Base-by-base conservation (phyloP, 352 stramenopile species). In the Globisporangium spiculum region DNA sequence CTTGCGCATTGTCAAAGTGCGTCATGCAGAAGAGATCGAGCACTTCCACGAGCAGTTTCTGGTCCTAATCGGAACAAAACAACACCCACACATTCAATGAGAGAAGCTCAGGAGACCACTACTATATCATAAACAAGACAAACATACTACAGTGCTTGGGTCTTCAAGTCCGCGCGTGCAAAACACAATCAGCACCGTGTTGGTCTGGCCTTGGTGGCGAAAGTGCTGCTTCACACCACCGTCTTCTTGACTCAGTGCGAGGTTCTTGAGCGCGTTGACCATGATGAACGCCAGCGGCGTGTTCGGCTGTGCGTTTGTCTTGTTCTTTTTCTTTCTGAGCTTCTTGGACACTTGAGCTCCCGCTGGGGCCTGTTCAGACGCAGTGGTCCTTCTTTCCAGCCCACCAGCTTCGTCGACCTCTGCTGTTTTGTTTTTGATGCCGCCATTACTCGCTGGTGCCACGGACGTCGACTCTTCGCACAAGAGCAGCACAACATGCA, bases 31-130 rank as follows among this genome's bases (percentile, higher is more conserved):
- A 90, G 4, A 91, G 61, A 9, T 88, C 83, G 16, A 88, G 30
- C 4, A 91, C 72, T 48, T 88, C 83, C 4, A 88, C 80, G 7
- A 91, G 63, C 30, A 91, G 66, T 56, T 89, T 91, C 20, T 75
- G 69, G 27, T 91, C 79, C 78, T 83, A 60, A 41, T 30, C 27
- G 20, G 8, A 26, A 56, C n/a, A 56, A 16, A 22, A 22, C 10
- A 16, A 38, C 53, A 20, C 18, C 18, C 14, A 22, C 24, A 20
- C 34, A 18, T 22, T 7, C 2, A 38, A 18, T 38, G 53, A 59
- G 6, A 2, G 12, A 38, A 38, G 18, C 6, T 12, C 18, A 52
- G 18, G 6, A 52, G 18, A 52, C 2, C 44, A 52, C 44, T 52
- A 8, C 7, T 9, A 36, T n/a, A 24, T 0, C 16, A 24, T 16